Base-by-base conservation (phyloP, 2,329 filamentous ascomycete genomes). In the Penicillium sp. region DNA sequence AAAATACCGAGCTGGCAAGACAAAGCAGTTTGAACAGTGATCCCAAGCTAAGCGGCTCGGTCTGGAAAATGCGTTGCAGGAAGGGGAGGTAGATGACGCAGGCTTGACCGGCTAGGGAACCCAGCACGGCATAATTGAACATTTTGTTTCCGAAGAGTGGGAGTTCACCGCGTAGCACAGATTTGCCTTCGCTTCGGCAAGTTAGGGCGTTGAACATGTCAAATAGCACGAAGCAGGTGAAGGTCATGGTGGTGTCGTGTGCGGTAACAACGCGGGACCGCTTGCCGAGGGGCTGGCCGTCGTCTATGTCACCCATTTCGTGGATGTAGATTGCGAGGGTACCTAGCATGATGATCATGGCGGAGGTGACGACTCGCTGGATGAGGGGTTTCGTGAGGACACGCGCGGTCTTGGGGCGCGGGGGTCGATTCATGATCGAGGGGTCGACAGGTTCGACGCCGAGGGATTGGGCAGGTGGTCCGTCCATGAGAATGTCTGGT, bases 161-260 rank as follows among this genome's bases (percentile, higher is more conserved):
- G 44, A 96, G 81, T 69, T 99, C 92, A 33, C 94, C 93, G 21
- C 88, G 82, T 3, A 99, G 82, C 4, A 99, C 80, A 9, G 90
- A 95, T 72, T 97, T 97, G 56, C 84, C 86, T 68, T 96, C 92
- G 7, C 89, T 95, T 41, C 94, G 90, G 74, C 94, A 99, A 13
- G 90, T 88, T 18, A 99, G 80, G 1, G 94, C 94, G 73, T 99
- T 97, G 80, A 97, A 97, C 94, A 99, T 99, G 79, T 99, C 94
- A 73, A 97, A 99, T 47, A 99, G 84, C 39, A 99, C 94, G 68
- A 99, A 99, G 75, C 92, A 96, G 5, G 94, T 99, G 70, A 99
- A 99, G 0, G 94, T 97, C 89, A 99, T 97, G 58, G 94, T 99
- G 1, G 94, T 99, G 75, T 99, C 94, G 62, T 95, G 91, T 43